These are phyloP conservation scores for Silene noctiflora DNA, from an alignment of 179 eudicot species.

Conservation along the genomic window DNA sequence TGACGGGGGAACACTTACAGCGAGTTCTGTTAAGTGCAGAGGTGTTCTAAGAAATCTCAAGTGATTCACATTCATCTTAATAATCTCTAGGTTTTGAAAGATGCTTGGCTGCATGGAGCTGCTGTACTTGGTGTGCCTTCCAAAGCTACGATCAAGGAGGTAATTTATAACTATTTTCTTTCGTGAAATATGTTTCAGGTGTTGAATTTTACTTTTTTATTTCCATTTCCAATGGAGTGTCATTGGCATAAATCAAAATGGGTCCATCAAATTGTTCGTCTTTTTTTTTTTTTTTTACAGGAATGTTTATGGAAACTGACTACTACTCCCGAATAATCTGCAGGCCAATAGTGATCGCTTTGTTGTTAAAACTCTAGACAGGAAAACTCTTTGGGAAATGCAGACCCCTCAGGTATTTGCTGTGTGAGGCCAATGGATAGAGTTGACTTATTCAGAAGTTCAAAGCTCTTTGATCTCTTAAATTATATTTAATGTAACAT, in stretches of 20 bases:
- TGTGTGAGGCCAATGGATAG: constrained; percentile 10
- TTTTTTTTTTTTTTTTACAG: background rate
- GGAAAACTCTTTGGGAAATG: constrained; percentile 98
- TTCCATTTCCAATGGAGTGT: background rate
- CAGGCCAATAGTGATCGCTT: constrained; percentile 73
- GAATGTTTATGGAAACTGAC: background rate
- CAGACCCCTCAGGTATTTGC: constrained; percentile 90
- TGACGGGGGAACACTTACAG: background rate
- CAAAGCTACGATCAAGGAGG: constrained; percentile 98
- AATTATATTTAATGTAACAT: background rate
- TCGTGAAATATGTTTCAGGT: background rate
- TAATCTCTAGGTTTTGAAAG: constrained; percentile 61
- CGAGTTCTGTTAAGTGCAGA: background rate
- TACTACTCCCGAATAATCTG: constrained; percentile 2
- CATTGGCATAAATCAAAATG: background rate
- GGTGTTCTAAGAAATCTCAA: background rate
- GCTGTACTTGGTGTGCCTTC: constrained; percentile 98
- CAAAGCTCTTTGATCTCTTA: background rate
- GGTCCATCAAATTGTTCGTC: background rate
- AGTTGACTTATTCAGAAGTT: background rate
- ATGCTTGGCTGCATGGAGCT: constrained; percentile 88
- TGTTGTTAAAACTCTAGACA: constrained; percentile 83
- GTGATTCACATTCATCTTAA: background rate
- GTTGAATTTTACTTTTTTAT: background rate
- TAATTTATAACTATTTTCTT: constrained; percentile 15